Evolutionary conservation across 2,329 filamentous ascomycete species (phyloP).

Genomic region (Mycosphaerella sp.): DNA sequence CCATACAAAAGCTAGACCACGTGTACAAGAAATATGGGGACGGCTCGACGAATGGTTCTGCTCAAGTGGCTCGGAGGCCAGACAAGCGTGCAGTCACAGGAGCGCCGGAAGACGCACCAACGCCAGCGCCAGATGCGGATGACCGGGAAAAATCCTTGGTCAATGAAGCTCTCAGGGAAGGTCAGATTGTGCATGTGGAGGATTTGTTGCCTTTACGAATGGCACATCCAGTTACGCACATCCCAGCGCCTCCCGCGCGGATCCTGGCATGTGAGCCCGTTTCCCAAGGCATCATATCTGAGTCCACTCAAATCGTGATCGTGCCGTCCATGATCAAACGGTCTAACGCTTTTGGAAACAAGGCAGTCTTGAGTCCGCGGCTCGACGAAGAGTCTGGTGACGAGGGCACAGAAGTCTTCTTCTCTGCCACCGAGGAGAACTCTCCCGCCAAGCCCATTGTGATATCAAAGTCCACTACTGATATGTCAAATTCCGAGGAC

Average conservation of each 20-base stretch:
- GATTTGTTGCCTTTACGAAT: constrained; percentile 74
- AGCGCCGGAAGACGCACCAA: constrained; percentile 13
- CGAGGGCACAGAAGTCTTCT: constrained; percentile 80
- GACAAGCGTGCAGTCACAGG: constrained; percentile 23
- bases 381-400: constrained; percentile 32
- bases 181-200: constrained; percentile 74
- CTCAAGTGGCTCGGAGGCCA: constrained; percentile 19
- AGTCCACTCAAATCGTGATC: constrained; percentile 77
- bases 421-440: constrained; percentile 76
- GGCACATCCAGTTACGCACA: constrained; percentile 81
- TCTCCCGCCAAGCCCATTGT: constrained; percentile 37
- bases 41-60: constrained; percentile 41
- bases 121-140: constrained; percentile 13
- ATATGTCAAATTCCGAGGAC: constrained; percentile 42
- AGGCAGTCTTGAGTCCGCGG: constrained; percentile 28
- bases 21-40: constrained; percentile 77
- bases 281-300: constrained; percentile 72
- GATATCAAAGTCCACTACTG: constrained; percentile 33
- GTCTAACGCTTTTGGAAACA: constrained; percentile 29
- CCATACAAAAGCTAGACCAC: constrained; percentile 72
- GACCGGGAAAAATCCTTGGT: constrained; percentile 40
- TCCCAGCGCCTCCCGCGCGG: constrained; percentile 74
- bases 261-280: constrained; percentile 94
- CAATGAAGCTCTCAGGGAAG: constrained; percentile 64
- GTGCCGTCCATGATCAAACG: constrained; percentile 57